Percentiles rank a stretch among this genome's conserved stretches.
These are phyloP conservation scores for Helianthus annuus DNA, from an alignment of 129 eudicot genomes.

Conservation along the genomic window HanXRQr2.0-SUNRISE NC_035444.2:160328737-160329236, in stretches of 20 bases:
- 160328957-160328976: neutral
- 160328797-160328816: neutral
- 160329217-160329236: neutral
- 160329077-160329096: neutral
- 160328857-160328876: neutral
- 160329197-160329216: neutral
- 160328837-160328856: neutral
- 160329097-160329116: neutral
- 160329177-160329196: slow-evolving; percentile 1
- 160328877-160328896: neutral
- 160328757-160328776: neutral
- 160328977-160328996: neutral
- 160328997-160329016: neutral
- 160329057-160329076: neutral
- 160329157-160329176: neutral
- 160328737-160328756: neutral
- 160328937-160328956: neutral
- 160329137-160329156: neutral
- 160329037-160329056: neutral
- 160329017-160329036: neutral
- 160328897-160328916: neutral
- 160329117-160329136: neutral
- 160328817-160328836: neutral
- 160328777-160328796: neutral
- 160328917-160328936: neutral